Percentiles rank a stretch among this genome's conserved stretches.
Evolutionary conservation across 495 filamentous ascomycete species (phyloP).

Genomic region (Tuber magnatum): DNA sequence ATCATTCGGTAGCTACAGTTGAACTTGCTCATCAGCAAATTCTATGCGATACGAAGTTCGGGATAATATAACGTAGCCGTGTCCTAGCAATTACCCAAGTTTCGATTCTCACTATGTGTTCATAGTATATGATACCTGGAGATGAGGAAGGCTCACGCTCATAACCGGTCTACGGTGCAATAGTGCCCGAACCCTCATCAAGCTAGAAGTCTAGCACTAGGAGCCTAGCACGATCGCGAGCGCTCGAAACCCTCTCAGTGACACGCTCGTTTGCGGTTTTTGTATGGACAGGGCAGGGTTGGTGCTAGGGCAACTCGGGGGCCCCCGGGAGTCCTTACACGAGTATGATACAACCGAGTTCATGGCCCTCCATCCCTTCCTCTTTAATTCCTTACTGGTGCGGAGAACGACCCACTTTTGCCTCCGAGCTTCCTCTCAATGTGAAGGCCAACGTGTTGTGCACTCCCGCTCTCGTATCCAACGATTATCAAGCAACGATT

Average conservation of each 20-base stretch:
- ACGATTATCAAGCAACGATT: background rate
- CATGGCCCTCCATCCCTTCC: background rate
- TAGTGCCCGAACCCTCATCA: background rate
- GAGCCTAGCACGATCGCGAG: background rate
- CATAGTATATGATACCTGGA: background rate
- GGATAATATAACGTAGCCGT: background rate
- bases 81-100: background rate
- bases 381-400: background rate
- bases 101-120: background rate
- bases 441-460: background rate
- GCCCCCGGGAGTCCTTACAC: background rate
- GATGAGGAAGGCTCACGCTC: background rate
- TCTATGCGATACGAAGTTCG: background rate
- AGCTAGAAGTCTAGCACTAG: background rate
- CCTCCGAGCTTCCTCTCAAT: background rate
- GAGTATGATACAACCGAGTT: background rate
- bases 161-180: background rate
- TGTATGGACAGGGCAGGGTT: background rate
- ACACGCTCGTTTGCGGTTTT: background rate
- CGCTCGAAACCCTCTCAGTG: background rate
- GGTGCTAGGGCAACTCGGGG: background rate
- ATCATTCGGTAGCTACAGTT: background rate
- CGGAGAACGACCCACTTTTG: background rate
- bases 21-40: background rate
- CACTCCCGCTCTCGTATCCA: background rate